These are phyloP conservation scores for Escallonia herrerae DNA, from an alignment of 129 eudicot genomes.

Conservation along the genomic window DNA sequence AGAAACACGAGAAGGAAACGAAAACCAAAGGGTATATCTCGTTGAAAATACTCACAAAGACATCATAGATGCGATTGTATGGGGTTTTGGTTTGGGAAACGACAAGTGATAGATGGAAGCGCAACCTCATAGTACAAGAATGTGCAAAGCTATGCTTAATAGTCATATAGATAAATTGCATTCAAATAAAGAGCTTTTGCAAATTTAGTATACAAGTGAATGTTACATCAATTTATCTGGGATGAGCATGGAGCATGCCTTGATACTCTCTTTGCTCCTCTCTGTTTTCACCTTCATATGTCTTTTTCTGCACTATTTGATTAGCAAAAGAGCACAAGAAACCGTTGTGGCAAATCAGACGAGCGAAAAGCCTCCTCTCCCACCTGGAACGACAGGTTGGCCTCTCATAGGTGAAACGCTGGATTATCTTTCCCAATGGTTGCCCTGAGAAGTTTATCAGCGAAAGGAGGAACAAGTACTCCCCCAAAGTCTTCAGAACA, in stretches of 20 bases:
- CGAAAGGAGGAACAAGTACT: conserved; percentile 6
- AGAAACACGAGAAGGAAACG: no score
- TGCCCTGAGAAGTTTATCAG: conserved; percentile 1
- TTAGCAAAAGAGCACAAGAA: not conserved
- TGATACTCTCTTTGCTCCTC: not conserved
- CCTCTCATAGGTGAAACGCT: conserved; percentile 22
- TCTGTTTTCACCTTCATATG: not conserved
- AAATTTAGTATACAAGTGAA: no score
- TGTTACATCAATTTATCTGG: no score
- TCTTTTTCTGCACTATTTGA: not conserved
- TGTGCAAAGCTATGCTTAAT: no score
- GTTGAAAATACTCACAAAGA: no score
- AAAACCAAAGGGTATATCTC: no score
- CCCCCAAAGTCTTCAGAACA: conserved; percentile 15
- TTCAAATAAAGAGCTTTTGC: no score
- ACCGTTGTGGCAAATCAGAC: not conserved
- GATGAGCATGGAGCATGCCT: not conserved
- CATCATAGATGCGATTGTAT: no score
- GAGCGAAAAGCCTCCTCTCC: conserved; percentile 2
- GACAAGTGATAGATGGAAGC: no score
- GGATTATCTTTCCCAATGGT: conserved; percentile 7
- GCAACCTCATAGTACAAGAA: no score
- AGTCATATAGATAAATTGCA: no score
- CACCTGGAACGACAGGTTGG: conserved; percentile 17
- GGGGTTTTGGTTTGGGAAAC: no score